Conservation (phyloP, 306 rosid genomes). For the Malus sylvestris region DNA sequence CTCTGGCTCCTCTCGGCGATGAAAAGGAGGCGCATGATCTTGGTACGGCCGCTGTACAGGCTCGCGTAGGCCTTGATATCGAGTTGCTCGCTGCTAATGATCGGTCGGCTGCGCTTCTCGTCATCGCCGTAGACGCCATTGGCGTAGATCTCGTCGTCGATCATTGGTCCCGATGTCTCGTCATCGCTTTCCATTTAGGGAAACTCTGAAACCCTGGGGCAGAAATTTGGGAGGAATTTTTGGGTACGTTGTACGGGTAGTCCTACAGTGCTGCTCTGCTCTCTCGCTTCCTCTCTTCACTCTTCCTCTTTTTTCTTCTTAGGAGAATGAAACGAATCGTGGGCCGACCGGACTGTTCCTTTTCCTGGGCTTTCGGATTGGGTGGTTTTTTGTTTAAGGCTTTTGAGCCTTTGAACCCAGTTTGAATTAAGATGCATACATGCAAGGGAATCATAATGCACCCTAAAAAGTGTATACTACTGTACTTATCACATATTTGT, state of each 20-base stretch:
- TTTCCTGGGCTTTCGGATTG: not conserved
- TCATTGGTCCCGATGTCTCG: slow-evolving; percentile 59
- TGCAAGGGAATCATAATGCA: not conserved
- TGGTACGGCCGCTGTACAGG: slow-evolving; percentile 81
- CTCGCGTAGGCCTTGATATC: slow-evolving; percentile 86
- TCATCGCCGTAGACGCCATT: slow-evolving; percentile 51
- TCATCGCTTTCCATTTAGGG: slow-evolving; percentile 67
- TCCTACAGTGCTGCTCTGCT: not conserved
- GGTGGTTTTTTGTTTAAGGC: not conserved
- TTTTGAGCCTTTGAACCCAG: not conserved
- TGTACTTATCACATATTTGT: too few species aligned
- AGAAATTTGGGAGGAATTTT: not conserved
- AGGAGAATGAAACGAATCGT: not conserved
- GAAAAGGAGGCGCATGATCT: slow-evolving; percentile 73
- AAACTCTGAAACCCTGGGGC: not conserved
- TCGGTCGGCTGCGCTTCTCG: slow-evolving; percentile 49
- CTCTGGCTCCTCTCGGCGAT: slow-evolving; percentile 56
- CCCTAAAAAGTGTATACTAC: too few species aligned
- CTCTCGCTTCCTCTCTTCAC: not conserved
- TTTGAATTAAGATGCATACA: too few species aligned
- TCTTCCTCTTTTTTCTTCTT: not conserved
- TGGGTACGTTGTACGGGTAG: slow-evolving; percentile 5
- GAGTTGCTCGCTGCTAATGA: slow-evolving; percentile 87
- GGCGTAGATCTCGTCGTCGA: slow-evolving; percentile 78
- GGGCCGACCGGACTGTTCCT: not conserved